Evolutionary conservation across 2,329 filamentous ascomycete species (phyloP).

Genomic region (Claviceps humidiphila): DNA sequence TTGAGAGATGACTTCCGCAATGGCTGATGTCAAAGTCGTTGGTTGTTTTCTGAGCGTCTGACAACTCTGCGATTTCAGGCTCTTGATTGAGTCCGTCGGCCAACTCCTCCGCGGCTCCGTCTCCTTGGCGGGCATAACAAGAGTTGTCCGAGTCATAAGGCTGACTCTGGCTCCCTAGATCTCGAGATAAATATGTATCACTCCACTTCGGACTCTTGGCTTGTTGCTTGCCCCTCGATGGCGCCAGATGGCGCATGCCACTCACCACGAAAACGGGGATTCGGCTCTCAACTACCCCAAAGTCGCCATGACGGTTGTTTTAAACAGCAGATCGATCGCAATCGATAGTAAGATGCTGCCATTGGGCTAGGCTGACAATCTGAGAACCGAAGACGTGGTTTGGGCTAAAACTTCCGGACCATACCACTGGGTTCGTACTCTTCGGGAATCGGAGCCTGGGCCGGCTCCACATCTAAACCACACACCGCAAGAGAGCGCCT

Average conservation of each 20-base stretch:
- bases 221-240: not conserved
- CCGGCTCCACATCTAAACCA: not conserved
- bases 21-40: no score
- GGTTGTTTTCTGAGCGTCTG: not conserved
- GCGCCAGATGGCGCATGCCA: not conserved
- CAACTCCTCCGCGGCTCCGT: not conserved
- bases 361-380: not conserved
- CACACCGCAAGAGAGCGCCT: not conserved
- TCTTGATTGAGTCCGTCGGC: not conserved
- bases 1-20: no score
- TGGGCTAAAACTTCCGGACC: not conserved
- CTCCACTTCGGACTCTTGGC: not conserved
- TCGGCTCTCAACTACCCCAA: not conserved
- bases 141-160: not conserved
- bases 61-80: not conserved
- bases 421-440: not conserved
- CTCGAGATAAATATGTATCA: not conserved
- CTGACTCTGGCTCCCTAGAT: not conserved
- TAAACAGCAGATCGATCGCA: not conserved
- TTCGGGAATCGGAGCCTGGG: not conserved
- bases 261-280: not conserved
- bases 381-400: not conserved
- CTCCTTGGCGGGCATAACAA: not conserved
- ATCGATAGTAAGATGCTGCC: not conserved
- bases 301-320: not conserved